These are phyloP conservation scores for Phoenix dactylifera DNA, from an alignment of 176 grass and related monocot species.

Conservation along the genomic window DNA sequence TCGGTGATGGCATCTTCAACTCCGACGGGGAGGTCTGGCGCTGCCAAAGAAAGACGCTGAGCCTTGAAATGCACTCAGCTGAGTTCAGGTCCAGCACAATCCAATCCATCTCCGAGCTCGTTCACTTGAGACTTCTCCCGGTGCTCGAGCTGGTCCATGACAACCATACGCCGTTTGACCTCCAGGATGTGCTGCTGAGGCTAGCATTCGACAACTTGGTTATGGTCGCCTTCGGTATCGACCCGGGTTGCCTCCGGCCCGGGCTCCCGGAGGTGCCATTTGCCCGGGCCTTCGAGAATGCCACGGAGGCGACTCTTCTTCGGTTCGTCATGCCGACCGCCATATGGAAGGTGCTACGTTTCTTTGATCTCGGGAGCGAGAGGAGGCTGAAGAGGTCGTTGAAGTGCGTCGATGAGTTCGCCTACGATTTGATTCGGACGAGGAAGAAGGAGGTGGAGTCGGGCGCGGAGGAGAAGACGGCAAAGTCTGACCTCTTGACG, in stretches of 20 bases:
- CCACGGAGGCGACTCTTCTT: slow-evolving; percentile 69
- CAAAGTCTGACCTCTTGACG: slow-evolving; percentile 59
- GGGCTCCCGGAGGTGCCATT: slow-evolving; percentile 76
- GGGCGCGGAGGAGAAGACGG: not conserved
- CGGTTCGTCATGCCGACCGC: slow-evolving; percentile 74
- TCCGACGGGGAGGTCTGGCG: slow-evolving; percentile 83
- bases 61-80: slow-evolving; percentile 90
- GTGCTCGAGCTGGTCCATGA: slow-evolving; percentile 37
- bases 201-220: slow-evolving; percentile 92
- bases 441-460: slow-evolving; percentile 43
- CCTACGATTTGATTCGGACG: slow-evolving; percentile 63
- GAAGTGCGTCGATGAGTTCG: slow-evolving; percentile 63
- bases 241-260: slow-evolving; percentile 57
- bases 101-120: slow-evolving; percentile 59
- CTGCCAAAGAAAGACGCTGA: slow-evolving; percentile 64
- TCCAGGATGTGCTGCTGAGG: slow-evolving; percentile 84
- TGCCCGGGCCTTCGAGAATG: slow-evolving; percentile 85
- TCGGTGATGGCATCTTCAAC: slow-evolving; percentile 87
- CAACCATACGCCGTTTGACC: slow-evolving; percentile 28
- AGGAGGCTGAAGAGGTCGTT: slow-evolving; percentile 44
- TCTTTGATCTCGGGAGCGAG: slow-evolving; percentile 51
- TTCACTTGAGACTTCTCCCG: slow-evolving; percentile 64
- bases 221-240: slow-evolving; percentile 87
- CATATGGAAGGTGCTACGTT: slow-evolving; percentile 66
- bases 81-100: slow-evolving; percentile 74